These are phyloP conservation scores for Clitoria ternatea DNA, from an alignment of 306 rosid genomes.

Conservation along the genomic window DNA sequence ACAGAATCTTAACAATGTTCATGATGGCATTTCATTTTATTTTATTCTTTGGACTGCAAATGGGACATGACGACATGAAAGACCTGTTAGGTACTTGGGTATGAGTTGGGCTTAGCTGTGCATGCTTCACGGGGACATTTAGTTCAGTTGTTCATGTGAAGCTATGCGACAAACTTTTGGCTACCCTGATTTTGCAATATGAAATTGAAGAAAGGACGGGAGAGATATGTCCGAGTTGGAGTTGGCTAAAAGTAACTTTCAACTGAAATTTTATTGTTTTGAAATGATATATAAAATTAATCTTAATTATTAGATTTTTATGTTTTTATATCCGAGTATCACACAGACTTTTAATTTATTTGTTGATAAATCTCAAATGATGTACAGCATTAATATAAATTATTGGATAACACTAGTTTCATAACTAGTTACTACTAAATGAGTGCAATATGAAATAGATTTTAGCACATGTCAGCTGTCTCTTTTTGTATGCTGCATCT, in stretches of 20 bases:
- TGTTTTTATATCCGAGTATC: too few species aligned
- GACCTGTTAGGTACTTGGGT: constrained; percentile 16
- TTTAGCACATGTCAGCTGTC: background rate
- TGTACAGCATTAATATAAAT: too few species aligned
- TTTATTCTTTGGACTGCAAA: constrained; percentile 22
- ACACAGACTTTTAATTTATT: too few species aligned
- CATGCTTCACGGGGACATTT: constrained; percentile 9
- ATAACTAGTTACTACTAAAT: too few species aligned
- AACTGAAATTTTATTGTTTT: too few species aligned
- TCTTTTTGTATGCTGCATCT: background rate
- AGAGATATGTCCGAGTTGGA: too few species aligned
- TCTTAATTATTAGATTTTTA: too few species aligned
- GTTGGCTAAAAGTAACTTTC: too few species aligned
- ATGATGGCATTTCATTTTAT: background rate
- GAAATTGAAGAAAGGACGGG: background rate
- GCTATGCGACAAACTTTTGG: constrained; percentile 27
- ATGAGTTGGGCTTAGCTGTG: constrained; percentile 20
- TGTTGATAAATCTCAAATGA: too few species aligned
- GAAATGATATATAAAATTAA: too few species aligned
- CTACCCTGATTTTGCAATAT: constrained; percentile 8
- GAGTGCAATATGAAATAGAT: background rate
- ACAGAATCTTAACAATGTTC: constrained; percentile 20
- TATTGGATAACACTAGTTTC: too few species aligned
- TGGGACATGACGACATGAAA: constrained; percentile 15
- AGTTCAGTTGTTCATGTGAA: constrained; percentile 25